phyloP scores from a whole-genome alignment of 495 filamentous ascomycete species.

The Lasiosphaeriaceae sp. region DNA sequence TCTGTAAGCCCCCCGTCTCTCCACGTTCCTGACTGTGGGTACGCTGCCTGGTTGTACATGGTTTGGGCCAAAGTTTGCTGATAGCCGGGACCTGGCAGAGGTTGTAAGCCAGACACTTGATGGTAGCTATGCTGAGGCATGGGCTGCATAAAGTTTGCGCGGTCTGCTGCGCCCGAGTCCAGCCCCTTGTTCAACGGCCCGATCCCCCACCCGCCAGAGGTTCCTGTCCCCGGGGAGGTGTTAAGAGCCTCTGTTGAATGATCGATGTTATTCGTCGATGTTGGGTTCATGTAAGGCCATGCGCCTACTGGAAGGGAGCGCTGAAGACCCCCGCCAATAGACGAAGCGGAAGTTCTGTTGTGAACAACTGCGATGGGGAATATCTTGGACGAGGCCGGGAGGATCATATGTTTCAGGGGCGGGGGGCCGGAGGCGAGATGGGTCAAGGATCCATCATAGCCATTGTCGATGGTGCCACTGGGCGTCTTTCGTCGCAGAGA shows the following conservation, averaged over 20 bases:
- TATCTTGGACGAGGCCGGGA: slow-evolving; percentile 48
- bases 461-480: slow-evolving; percentile 85
- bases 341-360: slow-evolving; percentile 10
- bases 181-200: slow-evolving; percentile 6
- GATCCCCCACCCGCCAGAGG: slow-evolving; percentile 21
- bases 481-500: slow-evolving; percentile 90
- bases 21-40: slow-evolving; percentile 71
- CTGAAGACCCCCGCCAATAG: slow-evolving; percentile 6
- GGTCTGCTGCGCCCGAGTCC: slow-evolving; percentile 14
- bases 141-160: slow-evolving; percentile 20
- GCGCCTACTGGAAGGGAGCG: slow-evolving; percentile 10
- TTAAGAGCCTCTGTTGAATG: slow-evolving; percentile 10
- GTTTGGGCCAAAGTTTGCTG: slow-evolving; percentile 69
- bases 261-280: slow-evolving; percentile 4
- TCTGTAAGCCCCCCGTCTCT: slow-evolving; percentile 61
- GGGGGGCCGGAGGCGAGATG: slow-evolving; percentile 75
- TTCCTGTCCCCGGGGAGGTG: slow-evolving; percentile 5
- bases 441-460: slow-evolving; percentile 83
- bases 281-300: slow-evolving; percentile 20
- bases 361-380: slow-evolving; percentile 30
- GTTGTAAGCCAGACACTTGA: slow-evolving; percentile 55
- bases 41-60: slow-evolving; percentile 65
- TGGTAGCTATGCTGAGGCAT: slow-evolving; percentile 33
- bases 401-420: slow-evolving; percentile 82
- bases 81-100: slow-evolving; percentile 65